These are phyloP conservation scores for Saturnispora hagleri DNA, from an alignment of 805 yeast species.

Conservation along the genomic window DNA sequence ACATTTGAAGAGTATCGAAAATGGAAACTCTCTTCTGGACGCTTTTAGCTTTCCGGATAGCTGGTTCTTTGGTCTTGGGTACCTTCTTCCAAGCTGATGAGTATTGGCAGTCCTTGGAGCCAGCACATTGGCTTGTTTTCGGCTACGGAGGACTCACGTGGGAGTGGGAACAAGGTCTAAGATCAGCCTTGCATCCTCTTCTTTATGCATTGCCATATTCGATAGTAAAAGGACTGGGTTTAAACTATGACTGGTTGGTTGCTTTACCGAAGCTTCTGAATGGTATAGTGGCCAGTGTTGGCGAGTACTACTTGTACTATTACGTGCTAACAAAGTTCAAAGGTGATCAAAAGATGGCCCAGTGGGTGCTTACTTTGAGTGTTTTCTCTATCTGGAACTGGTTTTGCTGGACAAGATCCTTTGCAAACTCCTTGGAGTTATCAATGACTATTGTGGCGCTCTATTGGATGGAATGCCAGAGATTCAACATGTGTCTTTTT, in stretches of 20 bases:
- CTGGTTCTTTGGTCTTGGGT: constrained; percentile 52
- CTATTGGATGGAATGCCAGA: constrained; percentile 44
- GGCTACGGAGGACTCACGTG: constrained; percentile 84
- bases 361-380: constrained; percentile 39
- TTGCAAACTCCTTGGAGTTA: constrained; percentile 78
- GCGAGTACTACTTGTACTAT: constrained; percentile 52
- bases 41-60: constrained; percentile 37
- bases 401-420: constrained; percentile 72
- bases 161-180: constrained; percentile 79
- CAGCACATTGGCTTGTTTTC: constrained; percentile 68
- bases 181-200: constrained; percentile 77
- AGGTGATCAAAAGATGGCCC: constrained; percentile 26
- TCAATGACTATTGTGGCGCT: constrained; percentile 58
- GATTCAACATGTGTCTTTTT: constrained; percentile 21
- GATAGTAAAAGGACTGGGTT: constrained; percentile 24
- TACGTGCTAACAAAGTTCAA: constrained; percentile 31
- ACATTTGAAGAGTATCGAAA: background rate
- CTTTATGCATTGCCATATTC: constrained; percentile 45
- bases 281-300: constrained; percentile 59
- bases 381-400: constrained; percentile 70
- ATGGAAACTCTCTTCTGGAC: background rate
- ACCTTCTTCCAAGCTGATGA: constrained; percentile 97
- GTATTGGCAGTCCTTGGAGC: constrained; percentile 86
- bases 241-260: constrained; percentile 35
- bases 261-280: constrained; percentile 58